Evolutionary conservation across 1,139 yeast genomes (phyloP).

Genomic region (Pichia terricola): DNA sequence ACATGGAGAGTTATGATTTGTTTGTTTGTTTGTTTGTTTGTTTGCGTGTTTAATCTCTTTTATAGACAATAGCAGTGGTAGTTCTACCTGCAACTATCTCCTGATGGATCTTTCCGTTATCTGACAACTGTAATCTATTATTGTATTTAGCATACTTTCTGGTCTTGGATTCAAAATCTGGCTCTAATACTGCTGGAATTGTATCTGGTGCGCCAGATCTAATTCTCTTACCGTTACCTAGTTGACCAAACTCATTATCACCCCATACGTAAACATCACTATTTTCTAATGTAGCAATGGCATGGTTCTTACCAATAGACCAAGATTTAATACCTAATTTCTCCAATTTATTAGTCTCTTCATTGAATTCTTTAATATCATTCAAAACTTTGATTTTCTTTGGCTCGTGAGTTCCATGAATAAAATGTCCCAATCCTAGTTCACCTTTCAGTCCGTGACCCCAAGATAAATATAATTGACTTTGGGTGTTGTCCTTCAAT

Average conservation of each 20-base stretch:
- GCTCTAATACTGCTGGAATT: slow-evolving; percentile 52
- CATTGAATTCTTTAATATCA: slow-evolving; percentile 34
- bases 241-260: slow-evolving; percentile 69
- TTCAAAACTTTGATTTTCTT: slow-evolving; percentile 44
- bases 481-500: slow-evolving; percentile 19
- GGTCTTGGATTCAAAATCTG: slow-evolving; percentile 21
- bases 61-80: slow-evolving; percentile 57
- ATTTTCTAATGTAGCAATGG: slow-evolving; percentile 49
- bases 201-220: slow-evolving; percentile 48
- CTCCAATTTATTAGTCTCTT: slow-evolving; percentile 26
- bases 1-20: no score
- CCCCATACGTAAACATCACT: slow-evolving; percentile 77
- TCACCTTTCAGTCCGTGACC: slow-evolving; percentile 90
- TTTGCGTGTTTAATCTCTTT: slow-evolving; percentile 4
- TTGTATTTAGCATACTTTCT: slow-evolving; percentile 24
- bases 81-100: slow-evolving; percentile 54
- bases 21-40: no score
- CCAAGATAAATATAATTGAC: slow-evolving; percentile 42
- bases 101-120: slow-evolving; percentile 37
- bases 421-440: slow-evolving; percentile 61
- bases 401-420: slow-evolving; percentile 69
- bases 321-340: slow-evolving; percentile 43
- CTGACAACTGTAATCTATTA: slow-evolving; percentile 38
- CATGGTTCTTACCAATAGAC: slow-evolving; percentile 59
- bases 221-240: slow-evolving; percentile 70